These are phyloP conservation scores for Ogataea hybrid DNA, from an alignment of 1,139 yeast species.

Conservation along the genomic window DNA sequence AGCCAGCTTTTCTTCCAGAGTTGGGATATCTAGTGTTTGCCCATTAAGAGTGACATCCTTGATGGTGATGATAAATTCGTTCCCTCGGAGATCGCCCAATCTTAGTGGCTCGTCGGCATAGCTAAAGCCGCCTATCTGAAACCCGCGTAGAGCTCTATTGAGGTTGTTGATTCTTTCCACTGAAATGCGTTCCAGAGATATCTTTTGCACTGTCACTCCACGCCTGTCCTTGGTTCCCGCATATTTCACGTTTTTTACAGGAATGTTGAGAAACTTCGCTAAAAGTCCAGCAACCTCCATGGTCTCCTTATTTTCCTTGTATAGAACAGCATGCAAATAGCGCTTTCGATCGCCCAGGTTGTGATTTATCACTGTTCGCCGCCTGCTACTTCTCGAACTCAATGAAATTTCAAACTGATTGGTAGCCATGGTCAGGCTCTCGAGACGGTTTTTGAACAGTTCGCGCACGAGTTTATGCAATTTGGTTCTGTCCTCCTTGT, in stretches of 20 bases:
- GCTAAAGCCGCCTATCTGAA: constrained; percentile 72
- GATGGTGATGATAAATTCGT: constrained; percentile 81
- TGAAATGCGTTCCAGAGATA: constrained; percentile 67
- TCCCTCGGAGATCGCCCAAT: constrained; percentile 84
- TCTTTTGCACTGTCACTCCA: constrained; percentile 89
- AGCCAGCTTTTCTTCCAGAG: constrained; percentile 44
- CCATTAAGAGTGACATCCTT: constrained; percentile 55
- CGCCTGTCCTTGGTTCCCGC: constrained; percentile 98
- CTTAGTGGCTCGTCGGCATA: constrained; percentile 63
- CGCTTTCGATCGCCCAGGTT: constrained; percentile 69
- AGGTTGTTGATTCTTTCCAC: constrained; percentile 78
- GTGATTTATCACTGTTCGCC: constrained; percentile 43
- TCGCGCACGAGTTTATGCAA: constrained; percentile 75
- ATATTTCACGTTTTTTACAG: constrained; percentile 66
- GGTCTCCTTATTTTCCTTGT: constrained; percentile 94
- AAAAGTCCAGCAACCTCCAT: constrained; percentile 88
- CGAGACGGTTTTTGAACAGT: constrained; percentile 72
- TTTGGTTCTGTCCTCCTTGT: constrained; percentile 68
- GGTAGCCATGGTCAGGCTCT: constrained; percentile 70
- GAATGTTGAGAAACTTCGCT: constrained; percentile 69
- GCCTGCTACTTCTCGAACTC: constrained; percentile 33
- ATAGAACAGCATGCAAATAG: constrained; percentile 74
- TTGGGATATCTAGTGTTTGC: constrained; percentile 30
- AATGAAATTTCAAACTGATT: constrained; percentile 63
- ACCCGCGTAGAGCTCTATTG: constrained; percentile 71